phyloP scores from a whole-genome alignment of 2,329 filamentous ascomycete species.

The Colletotrichum sojae region DNA sequence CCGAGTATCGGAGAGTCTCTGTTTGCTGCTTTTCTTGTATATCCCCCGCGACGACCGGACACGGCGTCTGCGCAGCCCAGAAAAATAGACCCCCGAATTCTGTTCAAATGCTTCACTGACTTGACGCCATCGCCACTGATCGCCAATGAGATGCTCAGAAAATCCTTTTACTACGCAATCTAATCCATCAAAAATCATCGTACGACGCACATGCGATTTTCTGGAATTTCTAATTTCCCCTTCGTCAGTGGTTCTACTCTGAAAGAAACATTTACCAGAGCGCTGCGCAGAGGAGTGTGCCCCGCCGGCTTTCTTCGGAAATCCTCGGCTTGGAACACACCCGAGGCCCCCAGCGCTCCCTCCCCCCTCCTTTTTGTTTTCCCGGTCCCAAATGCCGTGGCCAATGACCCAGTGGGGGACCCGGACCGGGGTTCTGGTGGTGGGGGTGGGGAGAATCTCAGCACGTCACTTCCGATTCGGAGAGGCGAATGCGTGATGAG shows the following conservation, averaged over 20 bases:
- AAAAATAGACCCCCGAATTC: conserved; percentile 13
- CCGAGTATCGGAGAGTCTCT: conserved; percentile 9
- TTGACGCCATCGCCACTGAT: too few relatives aligned
- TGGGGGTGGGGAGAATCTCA: conserved; percentile 8
- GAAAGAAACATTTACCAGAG: not conserved
- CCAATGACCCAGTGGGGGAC: conserved; percentile 1
- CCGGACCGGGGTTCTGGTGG: not conserved
- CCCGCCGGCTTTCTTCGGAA: conserved; percentile 18
- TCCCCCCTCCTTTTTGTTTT: conserved; percentile 28
- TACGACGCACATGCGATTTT: too few relatives aligned
- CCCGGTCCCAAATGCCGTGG: conserved; percentile 27
- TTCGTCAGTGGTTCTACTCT: not conserved
- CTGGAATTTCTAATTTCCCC: not conserved
- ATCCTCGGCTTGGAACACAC: conserved; percentile 8
- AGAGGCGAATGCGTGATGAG: not conserved
- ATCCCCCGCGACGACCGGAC: conserved; percentile 25
- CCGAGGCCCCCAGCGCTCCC: not conserved
- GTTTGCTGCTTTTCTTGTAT: conserved; percentile 10
- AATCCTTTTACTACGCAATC: too few relatives aligned
- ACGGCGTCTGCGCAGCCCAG: conserved; percentile 15
- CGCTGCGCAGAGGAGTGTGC: not conserved
- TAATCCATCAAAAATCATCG: too few relatives aligned
- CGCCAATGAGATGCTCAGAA: too few relatives aligned
- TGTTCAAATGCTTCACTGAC: not conserved
- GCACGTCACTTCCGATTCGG: conserved; percentile 15